Conservation (phyloP, 768 basidiomycete species). For the Lepiota venenata region DNA sequence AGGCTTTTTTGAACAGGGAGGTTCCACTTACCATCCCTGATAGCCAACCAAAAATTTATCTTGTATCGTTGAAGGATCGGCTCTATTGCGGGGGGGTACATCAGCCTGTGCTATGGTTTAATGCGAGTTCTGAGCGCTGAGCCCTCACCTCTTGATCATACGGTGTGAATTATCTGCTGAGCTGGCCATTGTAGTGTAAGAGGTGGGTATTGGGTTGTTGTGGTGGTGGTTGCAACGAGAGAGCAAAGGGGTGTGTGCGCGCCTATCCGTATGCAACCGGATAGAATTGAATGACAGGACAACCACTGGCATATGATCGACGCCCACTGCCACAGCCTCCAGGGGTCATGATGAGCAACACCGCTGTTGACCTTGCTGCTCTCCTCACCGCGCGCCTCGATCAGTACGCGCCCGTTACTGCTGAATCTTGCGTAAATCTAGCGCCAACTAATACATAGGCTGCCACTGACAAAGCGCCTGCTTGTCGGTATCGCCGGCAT, state of each 20-base stretch:
- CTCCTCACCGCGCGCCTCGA: constrained; percentile 25
- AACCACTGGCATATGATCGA: neutral
- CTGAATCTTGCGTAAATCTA: constrained; percentile 1
- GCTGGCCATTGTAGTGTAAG: constrained; percentile 20
- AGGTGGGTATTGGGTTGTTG: too few species aligned
- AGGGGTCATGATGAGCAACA: constrained; percentile 27
- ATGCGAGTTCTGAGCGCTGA: neutral
- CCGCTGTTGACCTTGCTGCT: constrained; percentile 20
- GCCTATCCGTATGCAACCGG: constrained; percentile 12
- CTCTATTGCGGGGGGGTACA: constrained; percentile 30
- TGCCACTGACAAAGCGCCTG: constrained; percentile 40
- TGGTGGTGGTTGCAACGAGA: constrained; percentile 3
- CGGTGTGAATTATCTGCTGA: constrained; percentile 21
- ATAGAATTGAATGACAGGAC: neutral
- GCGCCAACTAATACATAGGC: constrained; percentile 23
- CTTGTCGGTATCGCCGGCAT: constrained; percentile 74
- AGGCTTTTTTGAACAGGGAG: neutral
- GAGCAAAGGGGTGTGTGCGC: neutral
- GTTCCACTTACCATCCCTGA: constrained; percentile 69
- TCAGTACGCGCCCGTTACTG: constrained; percentile 27
- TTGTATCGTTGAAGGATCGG: constrained; percentile 73
- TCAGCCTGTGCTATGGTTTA: neutral
- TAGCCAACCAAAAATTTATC: constrained; percentile 85
- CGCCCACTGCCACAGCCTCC: neutral
- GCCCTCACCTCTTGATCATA: constrained; percentile 41